A percentile compares a stretch with the other conserved stretches of the same genome.
Conservation (phyloP, 2,329 filamentous ascomycete species). For the Rutstroemia sp. region DNA sequence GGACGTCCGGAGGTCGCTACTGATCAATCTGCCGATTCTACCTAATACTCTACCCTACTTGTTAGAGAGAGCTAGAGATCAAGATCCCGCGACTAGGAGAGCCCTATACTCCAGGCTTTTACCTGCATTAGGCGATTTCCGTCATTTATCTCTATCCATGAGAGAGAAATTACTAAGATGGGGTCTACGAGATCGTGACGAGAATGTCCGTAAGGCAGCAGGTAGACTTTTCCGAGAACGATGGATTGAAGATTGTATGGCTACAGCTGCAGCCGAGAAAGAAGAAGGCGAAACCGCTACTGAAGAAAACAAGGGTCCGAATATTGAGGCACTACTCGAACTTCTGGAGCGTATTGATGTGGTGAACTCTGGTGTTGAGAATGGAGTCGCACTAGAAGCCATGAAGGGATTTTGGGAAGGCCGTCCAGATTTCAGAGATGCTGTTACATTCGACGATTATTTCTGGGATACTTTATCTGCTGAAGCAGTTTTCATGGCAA, state of each 20-base stretch:
- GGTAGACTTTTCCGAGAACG: slow-evolving; percentile 84
- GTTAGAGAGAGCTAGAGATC: slow-evolving; percentile 82
- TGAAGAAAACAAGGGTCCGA: slow-evolving; percentile 53
- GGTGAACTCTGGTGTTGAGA: slow-evolving; percentile 81
- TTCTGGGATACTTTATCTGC: slow-evolving; percentile 79
- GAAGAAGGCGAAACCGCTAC: slow-evolving; percentile 39
- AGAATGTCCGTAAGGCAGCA: slow-evolving; percentile 86
- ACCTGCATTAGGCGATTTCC: slow-evolving; percentile 86
- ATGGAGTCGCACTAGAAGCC: slow-evolving; percentile 83
- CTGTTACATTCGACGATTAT: slow-evolving; percentile 60
- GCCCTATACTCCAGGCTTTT: slow-evolving; percentile 82
- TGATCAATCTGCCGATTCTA: slow-evolving; percentile 84
- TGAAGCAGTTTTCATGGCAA: slow-evolving; percentile 81
- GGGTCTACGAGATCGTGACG: slow-evolving; percentile 90
- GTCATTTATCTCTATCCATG: slow-evolving; percentile 87
- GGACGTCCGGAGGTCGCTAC: slow-evolving; percentile 80
- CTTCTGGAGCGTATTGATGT: slow-evolving; percentile 91
- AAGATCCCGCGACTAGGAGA: slow-evolving; percentile 75
- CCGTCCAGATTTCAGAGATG: slow-evolving; percentile 72
- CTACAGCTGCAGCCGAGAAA: slow-evolving; percentile 50
- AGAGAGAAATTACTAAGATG: slow-evolving; percentile 91
- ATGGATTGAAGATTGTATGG: slow-evolving; percentile 96
- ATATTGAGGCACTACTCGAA: slow-evolving; percentile 77
- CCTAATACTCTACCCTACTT: slow-evolving; percentile 78
- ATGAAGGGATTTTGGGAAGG: slow-evolving; percentile 97